Conservation (phyloP, 768 basidiomycete species). For the Phlebiopsis flavidoalba region DNA sequence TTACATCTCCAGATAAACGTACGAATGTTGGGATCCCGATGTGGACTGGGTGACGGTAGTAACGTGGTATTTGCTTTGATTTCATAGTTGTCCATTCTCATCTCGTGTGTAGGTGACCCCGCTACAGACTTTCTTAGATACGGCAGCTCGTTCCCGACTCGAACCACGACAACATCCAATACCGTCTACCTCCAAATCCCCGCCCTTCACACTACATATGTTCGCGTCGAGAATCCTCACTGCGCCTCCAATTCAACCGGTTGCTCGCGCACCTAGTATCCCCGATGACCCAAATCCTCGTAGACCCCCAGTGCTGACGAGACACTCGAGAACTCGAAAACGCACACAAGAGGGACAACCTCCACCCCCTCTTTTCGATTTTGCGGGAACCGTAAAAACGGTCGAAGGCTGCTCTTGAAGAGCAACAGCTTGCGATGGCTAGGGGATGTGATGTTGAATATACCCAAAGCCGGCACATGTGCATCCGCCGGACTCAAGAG, state of each 20-base stretch:
- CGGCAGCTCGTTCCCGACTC: slow-evolving; percentile 29
- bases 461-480: slow-evolving; percentile 25
- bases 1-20: slow-evolving; percentile 27
- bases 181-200: slow-evolving; percentile 20
- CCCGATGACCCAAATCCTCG: slow-evolving; percentile 82
- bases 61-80: slow-evolving; percentile 15
- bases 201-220: slow-evolving; percentile 34
- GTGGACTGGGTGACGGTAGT: slow-evolving; percentile 70
- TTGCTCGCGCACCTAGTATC: slow-evolving; percentile 44
- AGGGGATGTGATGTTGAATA: slow-evolving; percentile 33
- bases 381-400: slow-evolving; percentile 14
- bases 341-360: slow-evolving; percentile 18
- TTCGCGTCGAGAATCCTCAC: slow-evolving; percentile 54
- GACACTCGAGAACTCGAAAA: slow-evolving; percentile 13
- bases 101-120: slow-evolving; percentile 45
- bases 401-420: slow-evolving; percentile 14
- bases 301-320: slow-evolving; percentile 41
- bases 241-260: slow-evolving; percentile 28
- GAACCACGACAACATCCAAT: slow-evolving; percentile 8
- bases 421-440: slow-evolving; percentile 29
- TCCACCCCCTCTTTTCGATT: slow-evolving; percentile 13
- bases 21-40: slow-evolving; percentile 57
- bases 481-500: slow-evolving; percentile 14
- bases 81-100: no score
- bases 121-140: slow-evolving; percentile 63